Conservation (phyloP, 305 asterid genomes). For the Fraxinus paxiana region DNA sequence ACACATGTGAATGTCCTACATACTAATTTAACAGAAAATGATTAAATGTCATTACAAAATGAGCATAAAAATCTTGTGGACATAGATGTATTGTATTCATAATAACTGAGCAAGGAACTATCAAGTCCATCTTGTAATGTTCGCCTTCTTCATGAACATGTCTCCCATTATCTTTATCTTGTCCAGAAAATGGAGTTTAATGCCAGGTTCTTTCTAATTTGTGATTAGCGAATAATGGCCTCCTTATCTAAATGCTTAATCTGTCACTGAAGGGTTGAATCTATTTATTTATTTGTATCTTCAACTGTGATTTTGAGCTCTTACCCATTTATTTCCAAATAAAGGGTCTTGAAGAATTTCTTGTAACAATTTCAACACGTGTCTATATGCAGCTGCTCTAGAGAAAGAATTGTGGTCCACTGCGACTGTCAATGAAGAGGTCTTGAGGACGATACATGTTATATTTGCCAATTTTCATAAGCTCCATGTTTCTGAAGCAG, state of each 20-base stretch:
- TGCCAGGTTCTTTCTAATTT: background rate
- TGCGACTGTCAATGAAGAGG: slow-evolving; percentile 63
- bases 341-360: slow-evolving; percentile 13
- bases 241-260: background rate
- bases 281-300: background rate
- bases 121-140: slow-evolving; percentile 10
- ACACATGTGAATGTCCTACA: background rate
- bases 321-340: slow-evolving; percentile 4
- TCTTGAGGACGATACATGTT: slow-evolving; percentile 61
- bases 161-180: background rate
- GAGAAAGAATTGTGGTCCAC: slow-evolving; percentile 68
- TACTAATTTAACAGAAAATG: background rate
- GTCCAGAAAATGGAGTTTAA: background rate
- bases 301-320: background rate
- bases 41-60: slow-evolving; percentile 10
- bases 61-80: slow-evolving; percentile 8
- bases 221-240: background rate
- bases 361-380: slow-evolving; percentile 12
- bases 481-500: slow-evolving; percentile 78
- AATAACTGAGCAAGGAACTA: slow-evolving; percentile 4
- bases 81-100: slow-evolving; percentile 5
- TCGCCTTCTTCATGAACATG: slow-evolving; percentile 1
- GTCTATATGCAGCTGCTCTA: slow-evolving; percentile 65
- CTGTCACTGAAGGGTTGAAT: background rate
- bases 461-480: slow-evolving; percentile 71